Evolutionary conservation across 768 basidiomycete species (phyloP).

Genomic region (Pleurotus djamor): DNA sequence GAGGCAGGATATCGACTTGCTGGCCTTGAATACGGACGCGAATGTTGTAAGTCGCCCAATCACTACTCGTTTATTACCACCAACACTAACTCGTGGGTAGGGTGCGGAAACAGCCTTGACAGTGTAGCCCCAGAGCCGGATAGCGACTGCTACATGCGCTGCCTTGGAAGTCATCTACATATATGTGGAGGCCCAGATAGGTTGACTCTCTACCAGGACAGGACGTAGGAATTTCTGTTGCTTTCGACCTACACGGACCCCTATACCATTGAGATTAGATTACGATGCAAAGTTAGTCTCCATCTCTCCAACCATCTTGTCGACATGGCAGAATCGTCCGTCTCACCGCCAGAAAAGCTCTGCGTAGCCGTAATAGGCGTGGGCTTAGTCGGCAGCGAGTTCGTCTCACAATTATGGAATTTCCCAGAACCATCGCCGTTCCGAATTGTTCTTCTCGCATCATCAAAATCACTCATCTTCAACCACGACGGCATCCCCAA

Average conservation of each 20-base stretch:
- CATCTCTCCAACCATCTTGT: background rate
- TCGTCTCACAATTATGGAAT: conserved; percentile 77
- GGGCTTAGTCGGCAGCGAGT: conserved; percentile 89
- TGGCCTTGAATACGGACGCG: conserved; percentile 1
- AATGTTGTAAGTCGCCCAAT: background rate
- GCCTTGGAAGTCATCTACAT: background rate
- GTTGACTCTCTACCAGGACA: conserved; percentile 2
- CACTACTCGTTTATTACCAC: no score
- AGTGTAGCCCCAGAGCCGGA: background rate
- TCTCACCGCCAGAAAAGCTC: conserved; percentile 18
- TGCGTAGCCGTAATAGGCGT: conserved; percentile 85
- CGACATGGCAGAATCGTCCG: conserved; percentile 4
- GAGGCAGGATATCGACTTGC: background rate
- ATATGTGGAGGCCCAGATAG: conserved; percentile 6
- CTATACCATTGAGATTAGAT: background rate
- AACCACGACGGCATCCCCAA: conserved; percentile 41
- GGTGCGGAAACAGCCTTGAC: background rate
- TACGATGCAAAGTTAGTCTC: background rate
- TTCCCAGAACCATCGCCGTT: conserved; percentile 58
- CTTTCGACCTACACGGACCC: background rate
- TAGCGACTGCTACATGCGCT: conserved; percentile 3
- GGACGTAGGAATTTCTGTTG: background rate
- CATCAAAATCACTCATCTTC: conserved; percentile 62
- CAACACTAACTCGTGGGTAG: background rate
- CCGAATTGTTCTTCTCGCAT: conserved; percentile 66